Conservation (phyloP, 805 yeast species). For the Pichia exigua region DNA sequence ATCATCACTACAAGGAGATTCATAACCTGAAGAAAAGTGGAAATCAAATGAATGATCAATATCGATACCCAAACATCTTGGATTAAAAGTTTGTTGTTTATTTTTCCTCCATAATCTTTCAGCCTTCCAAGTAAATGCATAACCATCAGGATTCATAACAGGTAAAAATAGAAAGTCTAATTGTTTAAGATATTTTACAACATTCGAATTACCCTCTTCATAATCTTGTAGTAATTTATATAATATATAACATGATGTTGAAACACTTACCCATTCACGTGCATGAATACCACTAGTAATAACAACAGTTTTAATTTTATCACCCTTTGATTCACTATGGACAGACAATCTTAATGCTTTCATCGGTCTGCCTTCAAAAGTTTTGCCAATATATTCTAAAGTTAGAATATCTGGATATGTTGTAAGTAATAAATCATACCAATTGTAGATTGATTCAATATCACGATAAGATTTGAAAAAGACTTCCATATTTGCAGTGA, state of each 20-base stretch:
- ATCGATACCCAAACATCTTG: conserved; percentile 74
- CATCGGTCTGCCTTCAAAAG: conserved; percentile 66
- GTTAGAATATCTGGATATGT: conserved; percentile 59
- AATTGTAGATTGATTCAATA: conserved; percentile 57
- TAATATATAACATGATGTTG: conserved; percentile 55
- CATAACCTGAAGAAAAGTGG: conserved; percentile 57
- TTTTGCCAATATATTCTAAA: conserved; percentile 63
- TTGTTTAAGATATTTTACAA: conserved; percentile 41
- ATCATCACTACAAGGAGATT: conserved; percentile 75
- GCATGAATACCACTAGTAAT: conserved; percentile 85
- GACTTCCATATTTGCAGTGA: conserved; percentile 31
- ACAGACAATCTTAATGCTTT: conserved; percentile 59
- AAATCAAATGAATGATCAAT: conserved; percentile 77
- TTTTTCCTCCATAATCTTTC: conserved; percentile 89
- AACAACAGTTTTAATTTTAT: conserved; percentile 52
- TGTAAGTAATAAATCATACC: conserved; percentile 56
- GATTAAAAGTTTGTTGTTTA: conserved; percentile 63
- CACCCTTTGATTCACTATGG: conserved; percentile 26
- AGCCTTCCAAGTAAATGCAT: conserved; percentile 68
- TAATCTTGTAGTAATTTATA: conserved; percentile 40
- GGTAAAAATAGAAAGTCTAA: conserved; percentile 75
- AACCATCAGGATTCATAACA: conserved; percentile 87
- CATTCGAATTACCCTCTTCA: conserved; percentile 33
- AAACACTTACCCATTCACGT: conserved; percentile 79
- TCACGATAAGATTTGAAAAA: conserved; percentile 70